Evolutionary conservation across 192 early-diverging fungal species (phyloP), one percentile per base, ranked within the genome.

Genomic region (Umbelopsis ramanniana): DNA sequence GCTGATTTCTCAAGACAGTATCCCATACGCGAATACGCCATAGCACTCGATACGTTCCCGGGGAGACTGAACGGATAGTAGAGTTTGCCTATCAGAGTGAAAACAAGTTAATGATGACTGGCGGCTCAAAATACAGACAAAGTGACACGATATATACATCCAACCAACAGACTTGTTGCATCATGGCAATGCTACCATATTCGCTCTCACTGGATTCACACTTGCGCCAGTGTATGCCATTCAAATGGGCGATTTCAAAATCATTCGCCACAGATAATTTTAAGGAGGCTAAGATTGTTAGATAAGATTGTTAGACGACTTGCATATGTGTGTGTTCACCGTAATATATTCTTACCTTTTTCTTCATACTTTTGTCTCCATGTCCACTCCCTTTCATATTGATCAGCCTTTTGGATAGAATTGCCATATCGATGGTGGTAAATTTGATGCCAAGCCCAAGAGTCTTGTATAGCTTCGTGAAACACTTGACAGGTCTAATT

Each of bases 131-230:
- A 63, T 10, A n/a, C 57, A 37, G 2, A 63, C 15, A 37, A 29
- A 35, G 29, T n/a, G 1, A 3, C 0, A 14, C 17, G 3, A 33
- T 19, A 37, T n/a, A 6, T 37, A 63, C 57, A 37, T 63, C 57
- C 26, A 63, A 19, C 57, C 57, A 63, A 29, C 29, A 63, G 17
- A 63, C 57, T 63, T 63, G 57, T 38, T 63, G 57, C 57, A 63
- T 63, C 57, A 63, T 63, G 11, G 57, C 57, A 37, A 63, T 63
- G 33, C 57, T 63, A 29, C 57, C 57, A 37, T 63, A 63, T 63
- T 63, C 57, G 17, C 57, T 63, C n/a, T 63, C 57, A 1, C 24
- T 29, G 57, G 57, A 63, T 26, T 63, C 57, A 5, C 57, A 63
- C 14, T 63, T 63, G 23, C 57, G 26, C 57, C 57, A 63, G 19